Evolutionary conservation across 768 basidiomycete species (phyloP).

Genomic region (Leccinum truebloodii): DNA sequence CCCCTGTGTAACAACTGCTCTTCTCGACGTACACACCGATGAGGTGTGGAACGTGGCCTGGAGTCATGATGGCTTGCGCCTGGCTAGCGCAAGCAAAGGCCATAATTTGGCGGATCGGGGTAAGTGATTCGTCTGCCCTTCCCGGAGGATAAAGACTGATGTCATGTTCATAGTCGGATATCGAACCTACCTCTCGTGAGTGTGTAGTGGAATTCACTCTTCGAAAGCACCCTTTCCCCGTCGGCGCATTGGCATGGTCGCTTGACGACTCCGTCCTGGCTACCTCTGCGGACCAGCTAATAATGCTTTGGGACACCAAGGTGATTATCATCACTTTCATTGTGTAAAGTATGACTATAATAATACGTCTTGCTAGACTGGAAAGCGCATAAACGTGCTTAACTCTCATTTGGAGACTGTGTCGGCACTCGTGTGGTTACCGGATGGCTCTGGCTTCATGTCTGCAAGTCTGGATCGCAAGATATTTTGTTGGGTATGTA

Average conservation of each 20-base stretch:
- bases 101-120: slow-evolving; percentile 87
- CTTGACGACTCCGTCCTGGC: slow-evolving; percentile 82
- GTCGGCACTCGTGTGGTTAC: slow-evolving; percentile 83
- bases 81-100: slow-evolving; percentile 92
- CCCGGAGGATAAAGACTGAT: slow-evolving; percentile 8
- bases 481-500: slow-evolving; percentile 78
- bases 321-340: slow-evolving; percentile 42
- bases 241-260: slow-evolving; percentile 91
- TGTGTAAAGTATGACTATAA: slow-evolving; percentile 1
- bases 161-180: slow-evolving; percentile 40
- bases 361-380: slow-evolving; percentile 53
- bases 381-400: slow-evolving; percentile 64
- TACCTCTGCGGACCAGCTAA: slow-evolving; percentile 75
- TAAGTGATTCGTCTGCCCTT: slow-evolving; percentile 40
- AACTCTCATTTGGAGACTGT: slow-evolving; percentile 80
- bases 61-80: slow-evolving; percentile 67
- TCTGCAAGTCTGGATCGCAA: slow-evolving; percentile 86
- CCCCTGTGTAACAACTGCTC: slow-evolving; percentile 82
- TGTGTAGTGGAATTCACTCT: slow-evolving; percentile 62
- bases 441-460: slow-evolving; percentile 87
- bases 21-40: slow-evolving; percentile 83
- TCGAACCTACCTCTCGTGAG: slow-evolving; percentile 53
- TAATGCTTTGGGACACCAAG: slow-evolving; percentile 91
- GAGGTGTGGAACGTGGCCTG: slow-evolving; percentile 66
- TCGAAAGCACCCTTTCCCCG: slow-evolving; percentile 73